Base-by-base conservation (phyloP, 441 rosid genomes). In the Bruguiera hainesii region DNA sequence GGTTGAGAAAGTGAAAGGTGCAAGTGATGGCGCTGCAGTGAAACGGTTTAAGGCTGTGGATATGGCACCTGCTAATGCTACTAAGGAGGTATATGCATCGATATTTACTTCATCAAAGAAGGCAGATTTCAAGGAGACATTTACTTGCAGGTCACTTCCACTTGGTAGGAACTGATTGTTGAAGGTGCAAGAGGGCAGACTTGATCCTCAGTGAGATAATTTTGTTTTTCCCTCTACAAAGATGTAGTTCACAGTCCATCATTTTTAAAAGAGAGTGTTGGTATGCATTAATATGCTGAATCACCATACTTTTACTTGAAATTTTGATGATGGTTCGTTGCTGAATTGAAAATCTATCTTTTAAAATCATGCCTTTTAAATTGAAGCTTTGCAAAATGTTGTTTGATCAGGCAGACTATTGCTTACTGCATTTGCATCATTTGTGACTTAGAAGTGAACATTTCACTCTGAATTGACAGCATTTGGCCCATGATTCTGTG, bases 71-170 rank as follows among this genome's bases (percentile, higher is more conserved):
- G 74, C 82, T 49, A 79, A 90, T 86, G 91, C 98, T 4, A 91
- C 81, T 2, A 87, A 85, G 77, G 87, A 83, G 69, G 90, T 90
- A 3, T 90, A 88, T 72, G 91, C 96, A 30, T 90, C 97, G 3
- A 83, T 92, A 26, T 89, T 89, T 75, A 90, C 91, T 11, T 91
- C 97, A 2, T 88, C 98, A 0, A 88, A 65, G 80, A 94, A 91
- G 76, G 60, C 81, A 5, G 69, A 79, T 66, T 87, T 94, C 66
- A 88, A 85, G 78, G 99, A 94, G 84, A 94, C 98, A 6, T 94
- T 55, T 81, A 33, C 78, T 50, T 94, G 98, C 69, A 85, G 98
- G 66, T 91, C 96, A 0, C 94, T 91, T 4, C 97, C 98, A 0
- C 90, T 94, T 20, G 96, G 97, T 42, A 82, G 97, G 83, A 93